phyloP scores from a whole-genome alignment of 176 grass and related monocot genomes.

The Carex scoparia region DNA sequence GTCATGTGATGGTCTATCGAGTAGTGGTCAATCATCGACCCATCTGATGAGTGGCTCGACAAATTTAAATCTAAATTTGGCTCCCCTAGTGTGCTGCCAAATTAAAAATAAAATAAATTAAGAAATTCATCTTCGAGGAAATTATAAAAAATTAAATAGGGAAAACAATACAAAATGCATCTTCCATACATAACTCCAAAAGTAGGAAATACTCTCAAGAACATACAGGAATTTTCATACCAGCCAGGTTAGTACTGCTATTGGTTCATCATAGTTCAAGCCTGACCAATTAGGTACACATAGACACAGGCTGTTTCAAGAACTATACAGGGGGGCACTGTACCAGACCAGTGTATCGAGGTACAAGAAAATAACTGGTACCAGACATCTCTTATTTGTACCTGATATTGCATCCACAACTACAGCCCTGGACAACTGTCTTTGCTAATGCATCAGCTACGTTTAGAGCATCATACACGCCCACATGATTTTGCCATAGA shows the following conservation, averaged over 20 bases:
- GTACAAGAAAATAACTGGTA: neutral
- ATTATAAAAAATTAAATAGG: neutral
- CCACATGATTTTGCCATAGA: slow-evolving; percentile 5
- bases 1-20: neutral
- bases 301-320: neutral
- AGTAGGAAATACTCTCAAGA: neutral
- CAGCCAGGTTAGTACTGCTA: neutral
- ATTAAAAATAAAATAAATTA: neutral
- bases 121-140: neutral
- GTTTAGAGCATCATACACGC: slow-evolving; percentile 8
- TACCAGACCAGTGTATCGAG: neutral
- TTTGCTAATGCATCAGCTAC: neutral
- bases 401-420: neutral
- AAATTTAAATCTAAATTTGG: slow-evolving; percentile 23
- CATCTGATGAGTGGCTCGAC: neutral
- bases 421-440: neutral
- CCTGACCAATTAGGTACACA: neutral
- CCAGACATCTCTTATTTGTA: neutral
- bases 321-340: neutral
- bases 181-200: neutral
- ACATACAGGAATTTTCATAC: neutral
- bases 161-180: neutral
- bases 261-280: neutral
- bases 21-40: neutral
- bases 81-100: neutral